A percentile compares a stretch with the other conserved stretches of the same genome.
Evolutionary conservation across 306 rosid genomes (phyloP).

Genomic region (Pachyrhizus erosus): DNA sequence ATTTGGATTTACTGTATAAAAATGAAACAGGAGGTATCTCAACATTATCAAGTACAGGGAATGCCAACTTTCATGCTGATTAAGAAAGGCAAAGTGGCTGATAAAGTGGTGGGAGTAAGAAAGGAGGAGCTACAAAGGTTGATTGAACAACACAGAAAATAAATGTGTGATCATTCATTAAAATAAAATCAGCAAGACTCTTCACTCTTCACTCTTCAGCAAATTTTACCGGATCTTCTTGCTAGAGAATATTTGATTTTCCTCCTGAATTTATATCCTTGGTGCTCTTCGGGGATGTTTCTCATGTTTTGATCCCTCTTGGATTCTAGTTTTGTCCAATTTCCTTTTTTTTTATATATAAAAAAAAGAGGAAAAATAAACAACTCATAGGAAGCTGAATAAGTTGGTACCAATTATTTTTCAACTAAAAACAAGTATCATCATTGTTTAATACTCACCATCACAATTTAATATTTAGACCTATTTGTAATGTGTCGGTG

Average conservation of each 20-base stretch:
- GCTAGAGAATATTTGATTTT: not conserved
- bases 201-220: too few species aligned
- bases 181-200: constrained; percentile 6
- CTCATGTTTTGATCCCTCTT: not conserved
- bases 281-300: not conserved
- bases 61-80: constrained; percentile 70
- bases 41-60: constrained; percentile 59
- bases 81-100: constrained; percentile 62
- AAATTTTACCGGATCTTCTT: not conserved
- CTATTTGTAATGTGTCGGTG: constrained; percentile 45
- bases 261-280: not conserved
- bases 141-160: constrained; percentile 65
- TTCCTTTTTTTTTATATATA: not conserved
- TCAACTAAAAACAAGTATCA: constrained; percentile 21
- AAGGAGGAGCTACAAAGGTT: constrained; percentile 63
- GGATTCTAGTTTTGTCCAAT: not conserved
- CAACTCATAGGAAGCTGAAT: constrained; percentile 18
- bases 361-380: not conserved
- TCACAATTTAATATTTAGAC: constrained; percentile 16
- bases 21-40: constrained; percentile 64
- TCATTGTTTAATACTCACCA: constrained; percentile 13
- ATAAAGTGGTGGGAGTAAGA: constrained; percentile 63
- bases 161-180: not conserved
- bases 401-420: constrained; percentile 37
- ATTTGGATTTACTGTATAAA: not conserved